Percentiles rank a stretch among this genome's conserved stretches.
phyloP scores from a whole-genome alignment of 2,329 filamentous ascomycete species.

The Scedosporium apiospermum region DNA sequence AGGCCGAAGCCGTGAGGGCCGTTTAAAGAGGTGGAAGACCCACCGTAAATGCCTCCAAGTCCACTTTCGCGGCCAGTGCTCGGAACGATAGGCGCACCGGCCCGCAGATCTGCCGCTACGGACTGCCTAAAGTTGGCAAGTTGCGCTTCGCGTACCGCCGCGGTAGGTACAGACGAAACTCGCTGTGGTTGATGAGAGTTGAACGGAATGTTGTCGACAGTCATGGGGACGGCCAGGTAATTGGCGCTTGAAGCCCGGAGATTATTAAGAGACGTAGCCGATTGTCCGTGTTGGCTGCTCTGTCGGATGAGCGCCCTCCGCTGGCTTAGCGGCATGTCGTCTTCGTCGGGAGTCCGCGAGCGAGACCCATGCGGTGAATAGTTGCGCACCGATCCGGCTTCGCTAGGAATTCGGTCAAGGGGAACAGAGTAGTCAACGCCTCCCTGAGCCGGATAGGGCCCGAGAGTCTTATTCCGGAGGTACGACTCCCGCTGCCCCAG shows the following conservation, averaged over 20 bases:
- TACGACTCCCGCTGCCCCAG: conserved; percentile 46
- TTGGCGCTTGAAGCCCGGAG: conserved; percentile 7
- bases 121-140: conserved; percentile 60
- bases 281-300: conserved; percentile 27
- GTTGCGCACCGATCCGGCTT: conserved; percentile 31
- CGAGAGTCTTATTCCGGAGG: conserved; percentile 40
- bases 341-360: conserved; percentile 31
- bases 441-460: background rate
- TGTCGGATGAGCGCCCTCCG: conserved; percentile 53
- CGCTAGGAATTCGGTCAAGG: conserved; percentile 23
- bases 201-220: conserved; percentile 28
- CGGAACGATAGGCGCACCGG: conserved; percentile 24
- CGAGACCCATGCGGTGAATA: conserved; percentile 20
- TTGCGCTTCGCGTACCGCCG: conserved; percentile 42
- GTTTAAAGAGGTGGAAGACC: conserved; percentile 19
- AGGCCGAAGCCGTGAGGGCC: conserved; percentile 7
- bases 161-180: conserved; percentile 29
- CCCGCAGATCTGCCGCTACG: conserved; percentile 51
- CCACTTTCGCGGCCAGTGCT: conserved; percentile 27
- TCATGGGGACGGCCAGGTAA: background rate
- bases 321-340: conserved; percentile 64
- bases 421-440: conserved; percentile 1
- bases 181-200: conserved; percentile 48
- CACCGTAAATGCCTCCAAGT: conserved; percentile 16
- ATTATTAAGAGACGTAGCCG: background rate